phyloP scores from a whole-genome alignment of 352 stramenopile genomes.

The Globisporangium orthogonon region DNA sequence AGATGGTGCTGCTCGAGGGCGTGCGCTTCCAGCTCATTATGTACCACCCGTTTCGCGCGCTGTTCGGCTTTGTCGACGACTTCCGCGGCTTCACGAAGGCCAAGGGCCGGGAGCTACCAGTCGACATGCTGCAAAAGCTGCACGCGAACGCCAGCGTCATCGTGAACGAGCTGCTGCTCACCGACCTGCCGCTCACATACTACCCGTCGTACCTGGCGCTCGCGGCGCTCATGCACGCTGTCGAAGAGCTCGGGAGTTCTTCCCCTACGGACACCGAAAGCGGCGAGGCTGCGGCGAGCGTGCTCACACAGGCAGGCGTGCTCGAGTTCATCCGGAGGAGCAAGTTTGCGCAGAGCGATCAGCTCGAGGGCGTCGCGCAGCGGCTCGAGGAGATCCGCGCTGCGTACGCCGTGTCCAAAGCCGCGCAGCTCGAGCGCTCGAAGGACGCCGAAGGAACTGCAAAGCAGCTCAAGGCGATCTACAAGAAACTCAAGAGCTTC shows the following conservation, averaged over 20 bases:
- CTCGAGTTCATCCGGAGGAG: conserved; percentile 59
- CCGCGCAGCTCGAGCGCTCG: conserved; percentile 22
- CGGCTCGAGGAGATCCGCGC: conserved; percentile 30
- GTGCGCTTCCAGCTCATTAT: conserved; percentile 88
- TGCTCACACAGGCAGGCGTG: conserved; percentile 4
- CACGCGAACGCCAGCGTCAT: conserved; percentile 66
- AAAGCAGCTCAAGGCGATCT: conserved; percentile 76
- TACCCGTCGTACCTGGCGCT: conserved; percentile 72
- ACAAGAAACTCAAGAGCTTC: conserved; percentile 88
- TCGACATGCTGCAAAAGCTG: conserved; percentile 69
- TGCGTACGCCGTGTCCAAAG: conserved; percentile 28
- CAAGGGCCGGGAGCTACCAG: conserved; percentile 45
- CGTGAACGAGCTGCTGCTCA: conserved; percentile 75
- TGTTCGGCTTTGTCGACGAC: conserved; percentile 81
- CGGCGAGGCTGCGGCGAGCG: conserved; percentile 7
- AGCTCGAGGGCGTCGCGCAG: conserved; percentile 25
- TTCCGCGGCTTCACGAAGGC: conserved; percentile 71
- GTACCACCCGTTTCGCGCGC: conserved; percentile 81
- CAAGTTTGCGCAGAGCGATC: conserved; percentile 61
- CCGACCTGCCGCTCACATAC: conserved; percentile 54
- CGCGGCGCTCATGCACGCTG: conserved; percentile 45
- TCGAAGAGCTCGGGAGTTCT: conserved; percentile 39
- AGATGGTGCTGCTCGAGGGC: conserved; percentile 85
- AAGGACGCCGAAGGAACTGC: conserved; percentile 28
- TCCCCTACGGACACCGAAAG: conserved; percentile 15